Conservation (phyloP, 345 rosid genomes). For the Eucalyptus regnans region DNA sequence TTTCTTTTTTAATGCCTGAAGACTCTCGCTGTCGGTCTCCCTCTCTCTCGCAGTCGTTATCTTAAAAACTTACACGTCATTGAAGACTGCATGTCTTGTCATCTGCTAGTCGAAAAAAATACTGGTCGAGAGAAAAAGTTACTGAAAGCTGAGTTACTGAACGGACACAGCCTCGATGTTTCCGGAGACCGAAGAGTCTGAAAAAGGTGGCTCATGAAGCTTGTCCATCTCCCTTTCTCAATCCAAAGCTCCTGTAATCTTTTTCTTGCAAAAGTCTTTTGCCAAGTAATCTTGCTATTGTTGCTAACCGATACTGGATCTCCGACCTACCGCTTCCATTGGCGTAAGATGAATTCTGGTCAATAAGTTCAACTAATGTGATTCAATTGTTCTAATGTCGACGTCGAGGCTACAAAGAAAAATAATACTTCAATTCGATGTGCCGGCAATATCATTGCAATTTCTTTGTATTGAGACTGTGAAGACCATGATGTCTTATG, state of each 20-base stretch:
- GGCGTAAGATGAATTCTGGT: not conserved
- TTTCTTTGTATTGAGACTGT: not conserved
- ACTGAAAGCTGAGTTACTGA: not conserved
- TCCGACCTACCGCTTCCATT: not conserved
- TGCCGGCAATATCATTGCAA: not conserved
- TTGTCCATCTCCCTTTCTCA: not conserved
- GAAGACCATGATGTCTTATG: not conserved
- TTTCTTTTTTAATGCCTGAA: no score
- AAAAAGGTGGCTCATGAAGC: not conserved
- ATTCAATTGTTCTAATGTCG: not conserved
- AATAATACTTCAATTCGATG: no score
- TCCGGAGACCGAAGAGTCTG: not conserved
- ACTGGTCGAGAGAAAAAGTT: not conserved
- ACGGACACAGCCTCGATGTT: not conserved
- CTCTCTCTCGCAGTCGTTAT: no score
- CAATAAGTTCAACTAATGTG: not conserved
- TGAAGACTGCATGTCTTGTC: not conserved
- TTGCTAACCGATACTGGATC: not conserved
- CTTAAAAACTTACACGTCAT: not conserved
- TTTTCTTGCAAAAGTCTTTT: not conserved
- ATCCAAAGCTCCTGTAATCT: not conserved
- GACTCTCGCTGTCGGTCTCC: accelerated
- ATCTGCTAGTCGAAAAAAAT: accelerated
- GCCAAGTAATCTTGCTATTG: not conserved
- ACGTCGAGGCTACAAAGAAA: not conserved